Percentiles rank a stretch among this genome's conserved stretches.
Evolutionary conservation across 345 rosid species (phyloP).

Genomic region (Balakata baccata): DNA sequence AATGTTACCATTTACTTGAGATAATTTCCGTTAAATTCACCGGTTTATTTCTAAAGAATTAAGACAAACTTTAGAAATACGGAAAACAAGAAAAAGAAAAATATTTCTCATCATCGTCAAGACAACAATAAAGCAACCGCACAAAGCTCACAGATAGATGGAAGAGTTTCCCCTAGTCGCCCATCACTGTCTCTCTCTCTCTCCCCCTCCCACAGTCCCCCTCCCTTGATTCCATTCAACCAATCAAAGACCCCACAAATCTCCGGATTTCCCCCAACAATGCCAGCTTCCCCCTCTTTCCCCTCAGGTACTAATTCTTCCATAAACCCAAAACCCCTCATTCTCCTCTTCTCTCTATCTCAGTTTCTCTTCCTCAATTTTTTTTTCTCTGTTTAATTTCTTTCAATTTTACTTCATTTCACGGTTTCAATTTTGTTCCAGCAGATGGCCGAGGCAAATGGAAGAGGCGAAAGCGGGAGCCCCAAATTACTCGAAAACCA

Average conservation of each 20-base stretch:
- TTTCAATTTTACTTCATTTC: neutral
- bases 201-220: neutral
- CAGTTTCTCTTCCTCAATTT: neutral
- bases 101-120: neutral
- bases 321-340: slow-evolving; percentile 13
- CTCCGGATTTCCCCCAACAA: slow-evolving; percentile 36
- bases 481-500: slow-evolving; percentile 40
- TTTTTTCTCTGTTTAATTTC: neutral
- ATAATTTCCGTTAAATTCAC: too few relatives aligned
- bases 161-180: neutral
- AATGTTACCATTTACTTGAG: too few relatives aligned
- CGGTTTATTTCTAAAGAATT: too few relatives aligned
- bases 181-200: neutral
- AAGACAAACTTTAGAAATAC: neutral
- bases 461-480: slow-evolving; percentile 74
- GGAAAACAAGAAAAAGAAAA: neutral
- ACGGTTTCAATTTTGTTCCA: slow-evolving; percentile 2
- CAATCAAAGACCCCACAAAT: slow-evolving; percentile 33
- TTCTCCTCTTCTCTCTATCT: slow-evolving; percentile 4
- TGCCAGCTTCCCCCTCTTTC: slow-evolving; percentile 76
- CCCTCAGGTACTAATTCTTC: slow-evolving; percentile 48
- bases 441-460: slow-evolving; percentile 75
- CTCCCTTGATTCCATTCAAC: slow-evolving; percentile 14
- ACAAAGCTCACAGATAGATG: neutral
- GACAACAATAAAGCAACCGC: slow-evolving; percentile 9